These are phyloP conservation scores for Gardenia jasminoides DNA, from an alignment of 257 asterid species.

Conservation along the genomic window DNA sequence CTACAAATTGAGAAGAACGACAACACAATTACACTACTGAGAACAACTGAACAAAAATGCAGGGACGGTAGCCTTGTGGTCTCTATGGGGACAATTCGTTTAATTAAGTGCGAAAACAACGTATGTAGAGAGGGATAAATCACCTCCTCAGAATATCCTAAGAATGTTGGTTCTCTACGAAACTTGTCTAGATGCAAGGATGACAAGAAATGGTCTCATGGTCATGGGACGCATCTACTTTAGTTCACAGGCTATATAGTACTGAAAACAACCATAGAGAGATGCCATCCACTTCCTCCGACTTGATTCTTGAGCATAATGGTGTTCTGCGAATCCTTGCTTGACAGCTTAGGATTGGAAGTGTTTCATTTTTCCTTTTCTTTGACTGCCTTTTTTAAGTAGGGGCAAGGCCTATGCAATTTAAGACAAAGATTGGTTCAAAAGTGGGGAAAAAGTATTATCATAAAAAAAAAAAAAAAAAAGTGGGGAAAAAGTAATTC, in stretches of 20 bases:
- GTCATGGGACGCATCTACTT: background rate
- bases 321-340: background rate
- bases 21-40: too few relatives aligned
- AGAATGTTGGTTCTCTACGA: background rate
- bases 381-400: background rate
- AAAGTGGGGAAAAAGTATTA: background rate
- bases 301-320: background rate
- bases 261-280: background rate
- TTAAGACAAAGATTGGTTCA: background rate
- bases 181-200: background rate
- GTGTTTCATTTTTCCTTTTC: background rate
- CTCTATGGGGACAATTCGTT: background rate
- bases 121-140: background rate
- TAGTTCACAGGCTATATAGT: background rate
- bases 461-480: too few relatives aligned
- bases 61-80: background rate
- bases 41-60: background rate
- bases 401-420: background rate
- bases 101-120: constrained; percentile 5
- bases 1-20: too few relatives aligned
- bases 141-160: background rate
- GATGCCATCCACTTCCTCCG: background rate
- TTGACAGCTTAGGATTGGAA: constrained; percentile 11
- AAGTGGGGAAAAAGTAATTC: background rate
- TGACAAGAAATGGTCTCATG: constrained; percentile 5